phyloP scores from a whole-genome alignment of 225 moss, liverwort and hornwort species.

The Marchantia polymorpha region DNA sequence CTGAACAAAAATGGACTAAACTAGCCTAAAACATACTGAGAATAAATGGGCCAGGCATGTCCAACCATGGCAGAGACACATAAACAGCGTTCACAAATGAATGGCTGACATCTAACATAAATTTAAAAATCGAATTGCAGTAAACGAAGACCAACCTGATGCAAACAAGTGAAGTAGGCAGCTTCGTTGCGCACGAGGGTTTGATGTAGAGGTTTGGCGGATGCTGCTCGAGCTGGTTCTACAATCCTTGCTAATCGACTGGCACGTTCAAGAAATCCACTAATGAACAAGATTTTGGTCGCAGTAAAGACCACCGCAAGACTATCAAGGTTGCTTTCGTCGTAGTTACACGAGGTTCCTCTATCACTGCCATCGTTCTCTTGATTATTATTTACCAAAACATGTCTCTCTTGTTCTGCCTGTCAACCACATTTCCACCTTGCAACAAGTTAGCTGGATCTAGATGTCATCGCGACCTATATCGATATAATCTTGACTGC shows the following conservation, averaged over 20 bases:
- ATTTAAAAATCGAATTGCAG: neutral
- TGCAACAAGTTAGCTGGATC: neutral
- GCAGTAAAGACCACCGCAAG: constrained; percentile 39
- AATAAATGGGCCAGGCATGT: neutral
- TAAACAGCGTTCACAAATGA: neutral
- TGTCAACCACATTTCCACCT: neutral
- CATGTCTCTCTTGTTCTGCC: neutral
- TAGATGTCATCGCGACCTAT: too few relatives aligned
- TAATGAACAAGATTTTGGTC: constrained; percentile 38
- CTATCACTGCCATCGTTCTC: neutral
- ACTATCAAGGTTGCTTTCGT: constrained; percentile 27
- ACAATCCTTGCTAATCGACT: constrained; percentile 27
- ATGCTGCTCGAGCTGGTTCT: constrained; percentile 34
- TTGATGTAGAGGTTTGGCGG: constrained; percentile 32
- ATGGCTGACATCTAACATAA: neutral
- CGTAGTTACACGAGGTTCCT: constrained; percentile 10
- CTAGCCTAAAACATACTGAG: too few relatives aligned
- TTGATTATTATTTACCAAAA: neutral
- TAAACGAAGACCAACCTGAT: constrained; percentile 22
- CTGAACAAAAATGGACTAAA: too few relatives aligned
- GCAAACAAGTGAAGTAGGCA: constrained; percentile 41
- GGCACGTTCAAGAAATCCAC: constrained; percentile 36
- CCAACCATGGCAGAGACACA: neutral
- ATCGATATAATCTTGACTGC: too few relatives aligned
- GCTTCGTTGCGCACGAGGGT: constrained; percentile 43